Evolutionary conservation across 2,329 filamentous ascomycete genomes (phyloP).

Genomic region (Talaromyces sp.): DNA sequence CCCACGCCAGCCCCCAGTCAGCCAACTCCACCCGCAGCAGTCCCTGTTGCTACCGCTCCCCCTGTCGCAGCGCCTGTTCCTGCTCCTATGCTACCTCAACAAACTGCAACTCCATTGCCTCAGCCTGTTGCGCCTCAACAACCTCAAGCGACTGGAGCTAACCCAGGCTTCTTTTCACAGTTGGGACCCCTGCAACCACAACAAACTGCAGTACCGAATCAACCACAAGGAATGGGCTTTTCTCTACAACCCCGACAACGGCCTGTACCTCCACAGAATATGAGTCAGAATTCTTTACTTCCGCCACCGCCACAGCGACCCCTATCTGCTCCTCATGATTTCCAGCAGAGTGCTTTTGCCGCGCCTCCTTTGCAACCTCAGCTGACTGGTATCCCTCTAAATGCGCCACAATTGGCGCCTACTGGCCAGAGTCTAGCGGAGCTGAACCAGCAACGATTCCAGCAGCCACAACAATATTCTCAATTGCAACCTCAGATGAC

Average conservation of each 20-base stretch:
- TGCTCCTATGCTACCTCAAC: slow-evolving; percentile 39
- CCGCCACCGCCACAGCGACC: slow-evolving; percentile 75
- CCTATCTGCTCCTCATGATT: slow-evolving; percentile 80
- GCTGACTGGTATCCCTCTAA: slow-evolving; percentile 66
- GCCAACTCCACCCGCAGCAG: slow-evolving; percentile 39
- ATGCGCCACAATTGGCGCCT: slow-evolving; percentile 56
- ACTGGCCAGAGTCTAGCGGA: slow-evolving; percentile 73
- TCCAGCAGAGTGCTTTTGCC: slow-evolving; percentile 65
- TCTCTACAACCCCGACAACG: slow-evolving; percentile 55
- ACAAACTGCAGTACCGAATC: slow-evolving; percentile 20
- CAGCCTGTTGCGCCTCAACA: slow-evolving; percentile 41
- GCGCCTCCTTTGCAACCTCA: slow-evolving; percentile 75
- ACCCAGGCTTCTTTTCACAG: slow-evolving; percentile 15
- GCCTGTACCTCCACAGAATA: slow-evolving; percentile 62
- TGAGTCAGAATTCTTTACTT: slow-evolving; percentile 60
- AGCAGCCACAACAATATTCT: slow-evolving; percentile 51
- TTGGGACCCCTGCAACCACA: slow-evolving; percentile 23
- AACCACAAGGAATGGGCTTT: slow-evolving; percentile 18
- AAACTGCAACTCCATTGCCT: slow-evolving; percentile 25
- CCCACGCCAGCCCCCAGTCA: slow-evolving; percentile 50
- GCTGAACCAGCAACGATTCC: slow-evolving; percentile 60
- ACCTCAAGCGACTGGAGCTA: slow-evolving; percentile 28
- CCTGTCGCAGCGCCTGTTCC: slow-evolving; percentile 38
- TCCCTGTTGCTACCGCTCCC: slow-evolving; percentile 32
- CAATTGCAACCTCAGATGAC: slow-evolving; percentile 45